These are phyloP conservation scores for Diaporthe caulivora DNA, from an alignment of 2,329 filamentous ascomycete species.

Conservation along the genomic window DNA sequence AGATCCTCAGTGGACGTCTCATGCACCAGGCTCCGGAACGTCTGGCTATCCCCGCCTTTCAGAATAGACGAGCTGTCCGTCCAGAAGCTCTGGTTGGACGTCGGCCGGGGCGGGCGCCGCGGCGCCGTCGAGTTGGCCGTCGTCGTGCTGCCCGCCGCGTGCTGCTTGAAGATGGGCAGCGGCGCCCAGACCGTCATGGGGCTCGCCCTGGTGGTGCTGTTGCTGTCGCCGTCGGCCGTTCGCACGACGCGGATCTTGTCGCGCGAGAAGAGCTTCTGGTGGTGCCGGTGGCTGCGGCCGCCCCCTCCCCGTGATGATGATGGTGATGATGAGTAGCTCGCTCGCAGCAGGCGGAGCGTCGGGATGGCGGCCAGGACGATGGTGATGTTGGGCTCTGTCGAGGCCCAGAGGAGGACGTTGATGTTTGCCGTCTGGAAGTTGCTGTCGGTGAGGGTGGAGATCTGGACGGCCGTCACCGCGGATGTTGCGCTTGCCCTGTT, in stretches of 20 bases:
- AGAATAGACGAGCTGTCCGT: slow-evolving; percentile 19
- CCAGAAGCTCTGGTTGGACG: slow-evolving; percentile 23
- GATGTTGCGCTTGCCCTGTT: slow-evolving; percentile 22
- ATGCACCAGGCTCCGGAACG: neutral
- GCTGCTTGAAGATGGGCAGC: slow-evolving; percentile 19
- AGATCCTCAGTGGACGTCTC: slow-evolving; percentile 18
- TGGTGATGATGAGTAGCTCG: neutral
- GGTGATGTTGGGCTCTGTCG: slow-evolving; percentile 29
- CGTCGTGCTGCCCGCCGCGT: neutral
- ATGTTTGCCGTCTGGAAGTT: slow-evolving; percentile 31
- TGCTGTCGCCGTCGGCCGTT: neutral
- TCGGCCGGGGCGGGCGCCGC: neutral
- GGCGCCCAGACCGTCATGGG: slow-evolving; percentile 8
- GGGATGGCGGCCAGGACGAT: slow-evolving; percentile 26
- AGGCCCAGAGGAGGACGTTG: slow-evolving; percentile 19
- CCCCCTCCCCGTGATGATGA: too few relatives aligned
- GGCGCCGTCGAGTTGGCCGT: slow-evolving; percentile 9
- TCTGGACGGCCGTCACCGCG: slow-evolving; percentile 15
- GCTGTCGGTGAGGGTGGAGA: slow-evolving; percentile 19
- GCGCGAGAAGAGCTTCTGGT: slow-evolving; percentile 15
- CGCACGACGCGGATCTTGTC: slow-evolving; percentile 21
- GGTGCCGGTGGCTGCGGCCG: neutral
- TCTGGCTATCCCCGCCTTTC: neutral
- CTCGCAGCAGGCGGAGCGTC: slow-evolving; percentile 26
- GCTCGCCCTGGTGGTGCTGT: slow-evolving; percentile 7